Percentiles rank a stretch among this genome's conserved stretches.
Conservation (phyloP, 331 rosid genomes). For the Quercus phellos region DNA sequence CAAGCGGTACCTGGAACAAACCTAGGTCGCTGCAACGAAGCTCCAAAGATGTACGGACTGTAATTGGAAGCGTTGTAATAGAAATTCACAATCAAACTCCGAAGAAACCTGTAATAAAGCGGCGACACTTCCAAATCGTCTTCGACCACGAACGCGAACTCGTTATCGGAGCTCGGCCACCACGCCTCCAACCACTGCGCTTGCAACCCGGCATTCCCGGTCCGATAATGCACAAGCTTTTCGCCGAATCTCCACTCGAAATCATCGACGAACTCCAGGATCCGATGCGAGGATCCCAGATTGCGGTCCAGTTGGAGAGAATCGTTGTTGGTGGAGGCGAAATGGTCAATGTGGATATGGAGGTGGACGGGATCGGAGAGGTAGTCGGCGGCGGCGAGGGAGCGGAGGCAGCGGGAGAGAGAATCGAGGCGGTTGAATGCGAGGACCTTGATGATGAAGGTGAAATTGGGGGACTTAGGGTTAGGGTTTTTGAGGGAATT, state of each 20-base stretch:
- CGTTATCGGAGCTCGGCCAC: conserved; percentile 84
- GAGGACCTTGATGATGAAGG: conserved; percentile 64
- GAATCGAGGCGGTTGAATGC: conserved; percentile 69
- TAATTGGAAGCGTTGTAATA: conserved; percentile 65
- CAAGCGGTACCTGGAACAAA: conserved; percentile 87
- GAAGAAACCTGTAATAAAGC: conserved; percentile 68
- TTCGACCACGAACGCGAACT: conserved; percentile 78
- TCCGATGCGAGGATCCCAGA: conserved; percentile 46
- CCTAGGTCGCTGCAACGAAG: conserved; percentile 90
- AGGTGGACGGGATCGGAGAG: conserved; percentile 68
- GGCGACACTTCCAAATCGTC: conserved; percentile 90
- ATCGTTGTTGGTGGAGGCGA: conserved; percentile 11
- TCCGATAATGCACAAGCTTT: conserved; percentile 67
- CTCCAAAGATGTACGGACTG: conserved; percentile 76
- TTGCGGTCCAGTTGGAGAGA: conserved; percentile 24
- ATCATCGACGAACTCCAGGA: conserved; percentile 58
- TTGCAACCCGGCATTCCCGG: conserved; percentile 71
- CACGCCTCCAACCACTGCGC: conserved; percentile 99
- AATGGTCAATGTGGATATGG: conserved; percentile 70
- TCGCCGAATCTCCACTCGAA: conserved; percentile 74
- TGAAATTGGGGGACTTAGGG: conserved; percentile 35
- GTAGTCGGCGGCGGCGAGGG: conserved; percentile 75
- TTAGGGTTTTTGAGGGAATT: too few relatives aligned
- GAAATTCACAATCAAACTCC: conserved; percentile 62
- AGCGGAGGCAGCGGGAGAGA: conserved; percentile 73